Base-by-base conservation (phyloP, 345 rosid genomes). In the Atalantia buxifolia region DNA sequence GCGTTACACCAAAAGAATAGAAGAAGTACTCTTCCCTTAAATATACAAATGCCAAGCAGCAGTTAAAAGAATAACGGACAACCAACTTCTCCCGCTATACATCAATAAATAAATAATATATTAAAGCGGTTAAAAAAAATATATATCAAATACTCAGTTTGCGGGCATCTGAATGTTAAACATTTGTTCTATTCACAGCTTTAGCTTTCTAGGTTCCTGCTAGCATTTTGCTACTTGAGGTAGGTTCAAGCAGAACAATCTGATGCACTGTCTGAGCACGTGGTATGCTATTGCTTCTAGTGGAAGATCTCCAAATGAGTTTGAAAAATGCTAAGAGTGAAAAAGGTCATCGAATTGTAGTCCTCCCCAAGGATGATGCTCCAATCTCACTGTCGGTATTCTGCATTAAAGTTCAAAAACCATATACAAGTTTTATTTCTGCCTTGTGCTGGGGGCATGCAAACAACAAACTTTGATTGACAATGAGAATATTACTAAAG, bases 351-450 rank as follows among this genome's bases (percentile, higher is more conserved):
- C 98, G 89, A 55, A 93, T 95, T 24, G 89, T 92, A 55, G 98
- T 87, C 87, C 98, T 91, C 72, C 97, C 94, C 22, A 90, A 85
- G 40, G 91, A 92, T 21, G 90, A 91, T 68, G 93, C 91, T 69
- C 97, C 98, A 24, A 95, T 90, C 78, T 88, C 88, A 67, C 89
- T 91, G 27, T 92, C 94, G 10, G 92, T 88, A 81, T 85, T 91
- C 98, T 94, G 91, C 84, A 71, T 66, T 76, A 28, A 60, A 22
- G 66, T 69, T 69, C 62, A 71, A 57, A 42, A 30, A 10, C 31
- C 8, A 30, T 9, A 21, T 27, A 31, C 33, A 31, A 75, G 60
- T 45, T 30, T 45, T 64, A 21, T 30, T 6, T n/a, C 7, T 3
- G 40, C 36, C 27, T 19, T 45, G 7, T 9, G 48, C 27, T 3